A percentile compares a stretch with the other conserved stretches of the same genome.
Evolutionary conservation across 2,329 filamentous ascomycete genomes (phyloP).

Genomic region (Xylariaceae sp.): DNA sequence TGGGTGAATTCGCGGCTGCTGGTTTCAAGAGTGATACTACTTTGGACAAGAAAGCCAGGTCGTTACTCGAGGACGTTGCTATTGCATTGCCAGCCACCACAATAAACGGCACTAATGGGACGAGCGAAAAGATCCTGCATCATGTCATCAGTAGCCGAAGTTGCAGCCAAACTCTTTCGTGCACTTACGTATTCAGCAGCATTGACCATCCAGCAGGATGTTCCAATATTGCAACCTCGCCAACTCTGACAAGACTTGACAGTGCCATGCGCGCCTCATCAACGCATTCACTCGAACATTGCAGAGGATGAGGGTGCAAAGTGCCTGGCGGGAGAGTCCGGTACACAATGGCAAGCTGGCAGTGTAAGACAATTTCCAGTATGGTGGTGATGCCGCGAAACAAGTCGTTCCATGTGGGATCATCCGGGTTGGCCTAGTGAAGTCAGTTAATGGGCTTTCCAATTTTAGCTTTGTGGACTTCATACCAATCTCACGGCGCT

Average conservation of each 20-base stretch:
- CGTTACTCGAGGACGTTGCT: conserved; percentile 32
- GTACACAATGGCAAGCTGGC: conserved; percentile 24
- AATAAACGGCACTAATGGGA: conserved; percentile 36
- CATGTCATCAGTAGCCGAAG: conserved; percentile 1
- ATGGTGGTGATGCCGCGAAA: conserved; percentile 8
- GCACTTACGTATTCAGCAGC: conserved; percentile 34
- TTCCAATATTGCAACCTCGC: conserved; percentile 20
- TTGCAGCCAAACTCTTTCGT: background rate
- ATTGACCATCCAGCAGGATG: conserved; percentile 18
- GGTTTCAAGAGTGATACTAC: conserved; percentile 28
- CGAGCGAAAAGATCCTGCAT: conserved; percentile 31
- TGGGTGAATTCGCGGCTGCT: conserved; percentile 16
- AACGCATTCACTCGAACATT: conserved; percentile 37
- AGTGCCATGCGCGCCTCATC: conserved; percentile 31
- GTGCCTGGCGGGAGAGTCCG: conserved; percentile 19
- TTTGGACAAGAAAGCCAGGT: conserved; percentile 31
- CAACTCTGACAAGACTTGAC: conserved; percentile 26
- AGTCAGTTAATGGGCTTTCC: background rate
- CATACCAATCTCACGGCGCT: conserved; percentile 29
- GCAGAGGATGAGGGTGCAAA: conserved; percentile 27
- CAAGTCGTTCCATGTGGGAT: conserved; percentile 15
- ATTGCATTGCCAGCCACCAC: conserved; percentile 38
- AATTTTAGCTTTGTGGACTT: background rate
- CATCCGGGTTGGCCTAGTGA: conserved; percentile 7
- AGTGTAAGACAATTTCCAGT: conserved; percentile 20